Evolutionary conservation across 306 rosid genomes (phyloP).

Genomic region (Lotus japonicus): DNA sequence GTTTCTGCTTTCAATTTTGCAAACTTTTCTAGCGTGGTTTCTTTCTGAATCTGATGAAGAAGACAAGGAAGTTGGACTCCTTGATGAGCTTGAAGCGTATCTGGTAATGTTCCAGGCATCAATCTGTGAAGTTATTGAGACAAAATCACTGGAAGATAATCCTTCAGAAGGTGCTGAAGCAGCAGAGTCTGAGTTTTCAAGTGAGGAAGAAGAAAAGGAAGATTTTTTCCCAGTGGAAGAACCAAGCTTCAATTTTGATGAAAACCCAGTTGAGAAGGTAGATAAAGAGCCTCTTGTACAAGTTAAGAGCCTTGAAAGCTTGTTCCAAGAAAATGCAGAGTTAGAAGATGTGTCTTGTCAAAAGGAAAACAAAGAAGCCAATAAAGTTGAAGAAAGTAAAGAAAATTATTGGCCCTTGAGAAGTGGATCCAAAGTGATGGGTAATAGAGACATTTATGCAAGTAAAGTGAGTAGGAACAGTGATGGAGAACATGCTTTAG

Average conservation of each 20-base stretch:
- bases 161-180: slow-evolving; percentile 26
- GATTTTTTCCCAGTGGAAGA: slow-evolving; percentile 13
- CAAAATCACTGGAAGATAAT: slow-evolving; percentile 35
- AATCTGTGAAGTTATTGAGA: slow-evolving; percentile 45
- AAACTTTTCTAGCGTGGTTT: slow-evolving; percentile 23
- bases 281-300: background rate
- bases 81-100: slow-evolving; percentile 74
- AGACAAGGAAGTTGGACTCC: slow-evolving; percentile 28
- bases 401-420: slow-evolving; percentile 24
- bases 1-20: slow-evolving; percentile 34
- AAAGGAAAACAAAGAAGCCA: slow-evolving; percentile 31
- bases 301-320: slow-evolving; percentile 33
- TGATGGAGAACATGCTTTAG: slow-evolving; percentile 22
- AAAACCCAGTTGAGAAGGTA: slow-evolving; percentile 14
- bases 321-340: slow-evolving; percentile 37
- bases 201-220: slow-evolving; percentile 16
- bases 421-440: slow-evolving; percentile 50
- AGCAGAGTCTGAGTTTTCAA: slow-evolving; percentile 7
- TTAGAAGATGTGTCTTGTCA: slow-evolving; percentile 18
- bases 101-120: slow-evolving; percentile 72
- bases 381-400: slow-evolving; percentile 52
- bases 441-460: too few species aligned
- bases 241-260: slow-evolving; percentile 6
- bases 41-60: slow-evolving; percentile 27
- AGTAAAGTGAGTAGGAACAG: background rate